These are phyloP conservation scores for Malassezia equina DNA, from an alignment of 1,284 basidiomycete species.

Conservation along the genomic window DNA sequence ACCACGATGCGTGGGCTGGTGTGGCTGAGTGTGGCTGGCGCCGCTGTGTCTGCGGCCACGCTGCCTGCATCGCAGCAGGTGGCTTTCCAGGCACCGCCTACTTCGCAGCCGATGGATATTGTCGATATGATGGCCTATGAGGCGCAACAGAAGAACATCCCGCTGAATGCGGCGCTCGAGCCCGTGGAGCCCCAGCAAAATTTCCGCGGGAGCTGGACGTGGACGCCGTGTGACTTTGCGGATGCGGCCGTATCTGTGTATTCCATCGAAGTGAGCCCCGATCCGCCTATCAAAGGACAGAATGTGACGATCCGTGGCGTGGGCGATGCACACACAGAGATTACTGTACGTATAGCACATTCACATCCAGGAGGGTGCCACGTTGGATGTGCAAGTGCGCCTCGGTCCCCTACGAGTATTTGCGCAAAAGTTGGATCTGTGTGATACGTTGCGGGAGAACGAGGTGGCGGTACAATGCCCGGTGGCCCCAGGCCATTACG, in stretches of 20 bases:
- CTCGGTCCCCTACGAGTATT: constrained; percentile 40
- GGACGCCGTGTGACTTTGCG: constrained; percentile 32
- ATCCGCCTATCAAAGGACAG: constrained; percentile 40
- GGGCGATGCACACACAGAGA: constrained; percentile 25
- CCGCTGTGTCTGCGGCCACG: neutral
- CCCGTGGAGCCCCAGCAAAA: neutral
- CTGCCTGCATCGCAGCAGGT: neutral
- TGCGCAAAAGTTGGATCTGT: constrained; percentile 36
- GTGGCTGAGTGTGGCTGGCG: neutral
- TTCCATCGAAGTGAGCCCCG: constrained; percentile 33
- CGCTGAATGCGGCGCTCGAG: constrained; percentile 1
- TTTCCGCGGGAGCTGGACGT: constrained; percentile 25
- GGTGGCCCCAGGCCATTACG: constrained; percentile 31
- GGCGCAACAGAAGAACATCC: constrained; percentile 3
- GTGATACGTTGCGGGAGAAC: constrained; percentile 33
- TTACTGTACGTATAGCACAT: constrained; percentile 27
- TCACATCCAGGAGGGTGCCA: constrained; percentile 26
- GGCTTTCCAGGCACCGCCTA: neutral
- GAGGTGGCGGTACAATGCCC: constrained; percentile 43
- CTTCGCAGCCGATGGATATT: constrained; percentile 2
- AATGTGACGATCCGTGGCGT: constrained; percentile 41
- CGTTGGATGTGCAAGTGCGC: constrained; percentile 40
- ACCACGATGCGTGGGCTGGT: neutral
- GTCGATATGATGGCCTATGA: constrained; percentile 5
- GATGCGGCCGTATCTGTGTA: constrained; percentile 29